Percentiles rank a stretch among this genome's conserved stretches.
Evolutionary conservation across 192 early-diverging fungal species (phyloP).

Genomic region (Coemansia interrupta): DNA sequence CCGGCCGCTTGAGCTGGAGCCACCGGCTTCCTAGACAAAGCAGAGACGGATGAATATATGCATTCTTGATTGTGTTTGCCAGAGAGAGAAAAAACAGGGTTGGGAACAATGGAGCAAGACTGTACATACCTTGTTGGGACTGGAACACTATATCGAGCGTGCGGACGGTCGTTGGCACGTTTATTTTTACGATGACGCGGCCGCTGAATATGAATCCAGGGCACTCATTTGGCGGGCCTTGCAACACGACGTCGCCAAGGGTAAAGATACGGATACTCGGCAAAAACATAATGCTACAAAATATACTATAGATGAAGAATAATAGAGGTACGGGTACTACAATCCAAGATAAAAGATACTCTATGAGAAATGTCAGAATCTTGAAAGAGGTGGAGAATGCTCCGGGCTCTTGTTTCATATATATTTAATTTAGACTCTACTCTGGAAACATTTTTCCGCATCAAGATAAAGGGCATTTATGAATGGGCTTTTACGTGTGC

Average conservation of each 20-base stretch:
- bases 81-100: no score
- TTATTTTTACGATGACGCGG: constrained; percentile 40
- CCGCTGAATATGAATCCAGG: constrained; percentile 35
- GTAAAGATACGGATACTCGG: constrained; percentile 44
- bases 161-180: constrained; percentile 22
- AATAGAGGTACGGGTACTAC: no score
- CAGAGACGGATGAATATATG: neutral
- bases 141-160: constrained; percentile 35
- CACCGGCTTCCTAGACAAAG: constrained; percentile 23
- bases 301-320: no score
- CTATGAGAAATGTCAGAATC: neutral
- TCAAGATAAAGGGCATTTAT: constrained; percentile 1
- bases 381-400: neutral
- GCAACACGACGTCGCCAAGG: constrained; percentile 37
- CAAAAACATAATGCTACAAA: constrained; percentile 23
- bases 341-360: neutral
- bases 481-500: constrained; percentile 3
- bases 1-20: constrained; percentile 15
- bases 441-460: neutral
- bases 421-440: constrained; percentile 4
- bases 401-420: constrained; percentile 5
- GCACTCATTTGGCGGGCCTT: constrained; percentile 35
- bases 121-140: constrained; percentile 25
- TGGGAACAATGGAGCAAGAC: neutral
- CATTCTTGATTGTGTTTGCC: neutral